Percentiles rank a stretch among this genome's conserved stretches.
These are phyloP conservation scores for Penicillium lividum DNA, from an alignment of 495 filamentous ascomycete genomes.

Conservation along the genomic window DNA sequence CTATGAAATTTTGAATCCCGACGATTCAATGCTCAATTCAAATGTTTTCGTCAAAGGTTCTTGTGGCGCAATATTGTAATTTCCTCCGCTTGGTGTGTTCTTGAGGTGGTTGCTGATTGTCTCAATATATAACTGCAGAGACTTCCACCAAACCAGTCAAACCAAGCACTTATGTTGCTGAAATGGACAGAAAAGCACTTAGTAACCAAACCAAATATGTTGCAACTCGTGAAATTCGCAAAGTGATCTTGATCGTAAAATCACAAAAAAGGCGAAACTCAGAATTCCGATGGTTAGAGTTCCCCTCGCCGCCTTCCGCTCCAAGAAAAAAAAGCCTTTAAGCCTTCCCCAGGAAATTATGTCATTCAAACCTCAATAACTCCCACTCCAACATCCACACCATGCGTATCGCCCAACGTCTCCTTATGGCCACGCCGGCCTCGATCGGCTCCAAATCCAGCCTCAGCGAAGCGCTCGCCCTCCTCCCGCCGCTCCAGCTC, in stretches of 20 bases:
- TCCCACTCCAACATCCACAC: background rate
- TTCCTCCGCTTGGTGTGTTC: background rate
- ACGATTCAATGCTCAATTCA: background rate
- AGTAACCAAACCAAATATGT: background rate
- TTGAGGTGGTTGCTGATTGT: no score
- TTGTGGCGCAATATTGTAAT: no score
- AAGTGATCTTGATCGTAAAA: background rate
- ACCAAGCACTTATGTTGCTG: background rate
- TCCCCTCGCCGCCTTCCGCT: constrained; percentile 29
- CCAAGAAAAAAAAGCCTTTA: constrained; percentile 1
- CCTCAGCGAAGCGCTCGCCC: constrained; percentile 64
- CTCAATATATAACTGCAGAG: background rate
- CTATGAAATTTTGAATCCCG: background rate
- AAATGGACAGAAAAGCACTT: background rate
- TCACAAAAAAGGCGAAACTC: background rate
- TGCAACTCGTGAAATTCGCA: constrained; percentile 13
- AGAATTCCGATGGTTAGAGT: background rate
- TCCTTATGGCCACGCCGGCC: constrained; percentile 49
- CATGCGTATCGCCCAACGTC: constrained; percentile 39
- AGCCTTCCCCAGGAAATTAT: constrained; percentile 29
- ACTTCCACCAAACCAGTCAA: background rate
- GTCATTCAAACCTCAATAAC: constrained; percentile 22
- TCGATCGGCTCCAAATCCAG: constrained; percentile 50
- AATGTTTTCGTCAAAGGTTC: no score
- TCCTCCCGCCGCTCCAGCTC: constrained; percentile 87